phyloP scores from a whole-genome alignment of 2,329 filamentous ascomycete genomes.

The Cucurbitaria berberidis region DNA sequence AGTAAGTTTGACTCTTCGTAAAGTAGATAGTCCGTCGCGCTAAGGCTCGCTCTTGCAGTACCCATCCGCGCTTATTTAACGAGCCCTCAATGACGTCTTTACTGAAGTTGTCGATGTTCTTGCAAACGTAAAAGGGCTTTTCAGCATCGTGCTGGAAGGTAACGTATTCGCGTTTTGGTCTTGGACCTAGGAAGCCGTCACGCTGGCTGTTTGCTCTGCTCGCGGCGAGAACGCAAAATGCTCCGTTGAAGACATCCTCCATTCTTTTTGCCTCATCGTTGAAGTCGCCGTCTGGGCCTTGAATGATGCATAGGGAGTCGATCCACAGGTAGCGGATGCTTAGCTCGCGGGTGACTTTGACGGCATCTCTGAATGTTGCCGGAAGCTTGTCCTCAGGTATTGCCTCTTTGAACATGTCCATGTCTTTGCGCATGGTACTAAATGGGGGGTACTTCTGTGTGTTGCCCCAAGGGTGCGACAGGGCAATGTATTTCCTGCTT shows the following conservation, averaged over 20 bases:
- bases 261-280: background rate
- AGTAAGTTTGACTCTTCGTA: constrained; percentile 31
- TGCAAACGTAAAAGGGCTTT: constrained; percentile 6
- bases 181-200: background rate
- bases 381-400: constrained; percentile 7
- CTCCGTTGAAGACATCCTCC: background rate
- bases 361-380: background rate
- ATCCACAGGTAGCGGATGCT: background rate
- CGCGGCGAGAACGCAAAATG: background rate
- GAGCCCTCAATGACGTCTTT: constrained; percentile 18
- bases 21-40: constrained; percentile 34
- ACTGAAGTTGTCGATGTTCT: constrained; percentile 27
- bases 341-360: background rate
- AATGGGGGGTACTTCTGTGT: constrained; percentile 5
- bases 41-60: constrained; percentile 34
- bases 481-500: constrained; percentile 13
- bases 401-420: background rate
- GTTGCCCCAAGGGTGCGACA: constrained; percentile 24
- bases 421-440: background rate
- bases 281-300: background rate
- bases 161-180: background rate
- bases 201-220: background rate
- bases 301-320: background rate
- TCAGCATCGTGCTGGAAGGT: background rate
- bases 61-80: constrained; percentile 30